Evolutionary conservation across 345 rosid species (phyloP).

Genomic region (Hibiscus trionum): DNA sequence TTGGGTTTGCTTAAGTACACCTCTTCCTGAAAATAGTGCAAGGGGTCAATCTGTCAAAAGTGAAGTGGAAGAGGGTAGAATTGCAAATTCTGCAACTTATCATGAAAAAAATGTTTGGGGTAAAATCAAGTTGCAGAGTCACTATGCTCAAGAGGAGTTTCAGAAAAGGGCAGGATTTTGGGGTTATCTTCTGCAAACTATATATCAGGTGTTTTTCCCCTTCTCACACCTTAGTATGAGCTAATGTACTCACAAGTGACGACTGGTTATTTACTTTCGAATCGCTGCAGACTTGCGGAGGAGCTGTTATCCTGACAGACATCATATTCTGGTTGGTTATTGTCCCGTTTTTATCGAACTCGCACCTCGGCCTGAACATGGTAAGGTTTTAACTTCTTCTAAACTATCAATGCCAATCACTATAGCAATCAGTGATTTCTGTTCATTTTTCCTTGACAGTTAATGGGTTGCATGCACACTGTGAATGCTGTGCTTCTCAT

Average conservation of each 20-base stretch:
- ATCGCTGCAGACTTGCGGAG: conserved; percentile 55
- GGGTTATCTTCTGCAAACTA: conserved; percentile 67
- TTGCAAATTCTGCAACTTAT: neutral
- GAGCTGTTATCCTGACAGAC: conserved; percentile 76
- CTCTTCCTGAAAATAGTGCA: conserved; percentile 19
- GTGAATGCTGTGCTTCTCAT: conserved; percentile 54
- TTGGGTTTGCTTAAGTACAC: conserved; percentile 29
- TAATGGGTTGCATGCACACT: conserved; percentile 82
- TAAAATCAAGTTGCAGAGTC: conserved; percentile 34
- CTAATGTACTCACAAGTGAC: neutral
- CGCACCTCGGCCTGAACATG: conserved; percentile 51
- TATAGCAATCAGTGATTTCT: neutral
- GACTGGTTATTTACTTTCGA: neutral
- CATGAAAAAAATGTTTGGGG: conserved; percentile 20
- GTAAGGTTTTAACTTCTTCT: conserved; percentile 27
- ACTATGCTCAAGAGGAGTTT: conserved; percentile 31
- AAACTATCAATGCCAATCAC: neutral
- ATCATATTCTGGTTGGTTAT: conserved; percentile 64
- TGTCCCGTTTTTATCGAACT: conserved; percentile 56
- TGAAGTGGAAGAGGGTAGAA: conserved; percentile 22
- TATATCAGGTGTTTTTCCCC: conserved; percentile 58
- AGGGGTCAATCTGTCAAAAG: conserved; percentile 12
- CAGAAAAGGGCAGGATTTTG: conserved; percentile 47
- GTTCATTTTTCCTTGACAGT: conserved; percentile 28
- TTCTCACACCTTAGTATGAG: neutral